These are phyloP conservation scores for apple (Malus domestica) DNA, from an alignment of 306 rosid genomes.

Conservation along the genomic window ASM211411v1 NC_041802.1:29231501-29232000, in stretches of 20 bases:
- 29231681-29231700: neutral
- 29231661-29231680: neutral
- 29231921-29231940: neutral
- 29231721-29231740: slow-evolving; percentile 81
- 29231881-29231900: neutral
- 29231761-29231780: slow-evolving; percentile 70
- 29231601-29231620: neutral
- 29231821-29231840: slow-evolving; percentile 86
- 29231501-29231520: slow-evolving; percentile 7
- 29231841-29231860: slow-evolving; percentile 76
- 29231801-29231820: slow-evolving; percentile 81
- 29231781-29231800: slow-evolving; percentile 63
- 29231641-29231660: neutral
- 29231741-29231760: slow-evolving; percentile 79
- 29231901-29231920: neutral
- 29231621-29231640: neutral
- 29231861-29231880: slow-evolving; percentile 28
- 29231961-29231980: neutral
- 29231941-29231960: neutral
- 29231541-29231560: slow-evolving; percentile 68
- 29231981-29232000: neutral
- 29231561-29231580: slow-evolving; percentile 61
- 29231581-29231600: slow-evolving; percentile 43
- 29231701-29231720: slow-evolving; percentile 25
- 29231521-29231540: slow-evolving; percentile 10